Percentiles rank a stretch among this genome's conserved stretches.
Evolutionary conservation across 768 basidiomycete species (phyloP).

Genomic region (Suillus decipiens): DNA sequence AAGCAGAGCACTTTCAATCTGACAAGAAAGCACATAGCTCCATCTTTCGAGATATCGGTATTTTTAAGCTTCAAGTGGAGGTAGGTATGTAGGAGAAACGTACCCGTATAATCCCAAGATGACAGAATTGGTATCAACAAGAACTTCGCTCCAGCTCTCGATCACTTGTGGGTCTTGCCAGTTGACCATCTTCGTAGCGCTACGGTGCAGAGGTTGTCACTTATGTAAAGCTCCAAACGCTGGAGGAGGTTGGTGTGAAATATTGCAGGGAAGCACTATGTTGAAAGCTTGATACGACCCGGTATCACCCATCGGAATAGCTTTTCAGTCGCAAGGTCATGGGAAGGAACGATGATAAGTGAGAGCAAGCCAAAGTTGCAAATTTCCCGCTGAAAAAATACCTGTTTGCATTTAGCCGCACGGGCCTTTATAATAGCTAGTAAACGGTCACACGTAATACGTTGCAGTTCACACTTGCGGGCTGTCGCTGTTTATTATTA

Average conservation of each 20-base stretch:
- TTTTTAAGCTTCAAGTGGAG: not conserved
- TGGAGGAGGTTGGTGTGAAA: no score
- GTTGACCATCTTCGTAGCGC: conserved; percentile 14
- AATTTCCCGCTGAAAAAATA: not conserved
- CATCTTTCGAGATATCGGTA: conserved; percentile 17
- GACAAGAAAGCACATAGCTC: conserved; percentile 23
- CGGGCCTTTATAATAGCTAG: no score
- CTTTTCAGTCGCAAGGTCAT: not conserved
- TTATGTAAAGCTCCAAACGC: not conserved
- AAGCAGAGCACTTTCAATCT: conserved; percentile 25
- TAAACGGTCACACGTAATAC: not conserved
- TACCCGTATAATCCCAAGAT: conserved; percentile 24
- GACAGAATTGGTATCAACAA: conserved; percentile 12
- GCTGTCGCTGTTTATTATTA: no score
- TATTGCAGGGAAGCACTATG: no score
- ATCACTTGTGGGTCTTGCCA: conserved; percentile 20
- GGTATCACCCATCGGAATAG: not conserved
- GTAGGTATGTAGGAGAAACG: not conserved
- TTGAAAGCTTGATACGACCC: no score
- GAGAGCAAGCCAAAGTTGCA: not conserved
- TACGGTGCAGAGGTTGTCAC: not conserved
- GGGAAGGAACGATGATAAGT: not conserved
- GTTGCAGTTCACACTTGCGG: no score
- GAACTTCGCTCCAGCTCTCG: not conserved
- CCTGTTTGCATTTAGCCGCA: not conserved